Evolutionary conservation across 208 protist species (phyloP).

Genomic region (Kentomonas sorsogonicus): DNA sequence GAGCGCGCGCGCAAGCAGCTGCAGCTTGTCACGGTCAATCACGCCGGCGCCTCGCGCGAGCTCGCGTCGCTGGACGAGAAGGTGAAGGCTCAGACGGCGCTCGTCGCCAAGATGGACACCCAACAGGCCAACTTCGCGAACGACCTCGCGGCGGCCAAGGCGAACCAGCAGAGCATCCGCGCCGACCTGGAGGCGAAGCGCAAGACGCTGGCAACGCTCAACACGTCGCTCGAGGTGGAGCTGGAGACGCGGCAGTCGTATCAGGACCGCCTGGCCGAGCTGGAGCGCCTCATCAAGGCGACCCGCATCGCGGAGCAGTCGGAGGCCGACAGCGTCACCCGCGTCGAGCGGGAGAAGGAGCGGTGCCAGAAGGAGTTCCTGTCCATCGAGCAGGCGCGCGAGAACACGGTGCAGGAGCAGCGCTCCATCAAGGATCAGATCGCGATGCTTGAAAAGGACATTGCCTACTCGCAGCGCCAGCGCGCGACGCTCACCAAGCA

Average conservation of each 20-base stretch:
- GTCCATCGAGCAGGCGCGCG: constrained; percentile 36
- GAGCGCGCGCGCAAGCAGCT: constrained; percentile 76
- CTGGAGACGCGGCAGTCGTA: constrained; percentile 61
- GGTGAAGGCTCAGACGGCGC: constrained; percentile 44
- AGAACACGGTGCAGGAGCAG: constrained; percentile 40
- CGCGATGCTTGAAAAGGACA: constrained; percentile 22
- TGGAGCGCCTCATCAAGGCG: constrained; percentile 70
- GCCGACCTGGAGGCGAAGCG: constrained; percentile 73
- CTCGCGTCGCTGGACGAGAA: constrained; percentile 57
- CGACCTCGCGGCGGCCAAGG: constrained; percentile 57
- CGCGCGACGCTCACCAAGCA: constrained; percentile 41
- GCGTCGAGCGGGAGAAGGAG: constrained; percentile 67
- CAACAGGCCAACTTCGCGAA: constrained; percentile 64
- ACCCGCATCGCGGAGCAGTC: constrained; percentile 45
- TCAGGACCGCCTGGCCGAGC: constrained; percentile 59
- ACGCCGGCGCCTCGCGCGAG: constrained; percentile 61
- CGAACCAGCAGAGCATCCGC: constrained; percentile 55
- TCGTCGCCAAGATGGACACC: constrained; percentile 70
- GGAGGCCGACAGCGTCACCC: constrained; percentile 60
- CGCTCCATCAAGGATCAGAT: constrained; percentile 42
- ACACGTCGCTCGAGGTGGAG: constrained; percentile 75
- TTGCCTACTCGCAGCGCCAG: constrained; percentile 18
- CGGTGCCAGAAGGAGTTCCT: constrained; percentile 44
- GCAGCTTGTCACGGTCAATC: constrained; percentile 61
- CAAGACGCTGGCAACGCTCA: constrained; percentile 83